These are phyloP conservation scores for Aspergillus sparsus DNA, from an alignment of 495 filamentous ascomycete genomes.

Conservation along the genomic window DNA sequence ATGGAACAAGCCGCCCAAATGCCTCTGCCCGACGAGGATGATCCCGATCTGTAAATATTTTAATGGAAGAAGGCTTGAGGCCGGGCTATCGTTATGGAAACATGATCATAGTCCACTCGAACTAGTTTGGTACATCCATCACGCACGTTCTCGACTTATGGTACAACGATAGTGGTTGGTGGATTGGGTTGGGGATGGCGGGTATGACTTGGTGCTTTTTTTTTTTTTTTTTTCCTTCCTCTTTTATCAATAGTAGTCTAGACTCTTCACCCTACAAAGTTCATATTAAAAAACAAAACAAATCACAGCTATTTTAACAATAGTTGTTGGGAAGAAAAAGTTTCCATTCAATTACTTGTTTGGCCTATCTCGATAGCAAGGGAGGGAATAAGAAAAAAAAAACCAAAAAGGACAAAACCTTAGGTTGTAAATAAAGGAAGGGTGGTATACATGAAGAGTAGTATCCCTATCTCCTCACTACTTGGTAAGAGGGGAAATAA, in stretches of 20 bases:
- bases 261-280: slow-evolving; percentile 43
- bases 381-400: neutral
- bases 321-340: slow-evolving; percentile 21
- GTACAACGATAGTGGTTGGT: slow-evolving; percentile 47
- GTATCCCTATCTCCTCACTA: too few relatives aligned
- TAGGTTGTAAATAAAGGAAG: too few relatives aligned
- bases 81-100: slow-evolving; percentile 11
- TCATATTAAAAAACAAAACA: slow-evolving; percentile 28
- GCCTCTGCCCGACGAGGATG: slow-evolving; percentile 96
- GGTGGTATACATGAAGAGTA: too few relatives aligned
- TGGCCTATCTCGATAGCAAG: neutral
- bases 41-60: slow-evolving; percentile 66
- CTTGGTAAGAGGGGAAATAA: too few relatives aligned
- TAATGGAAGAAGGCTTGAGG: slow-evolving; percentile 25
- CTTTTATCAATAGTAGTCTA: slow-evolving; percentile 46
- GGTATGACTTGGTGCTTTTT: slow-evolving; percentile 45
- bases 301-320: slow-evolving; percentile 17
- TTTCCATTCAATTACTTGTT: slow-evolving; percentile 13
- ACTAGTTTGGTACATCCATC: slow-evolving; percentile 27
- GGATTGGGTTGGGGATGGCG: slow-evolving; percentile 41
- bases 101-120: slow-evolving; percentile 17
- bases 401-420: slow-evolving; percentile 2
- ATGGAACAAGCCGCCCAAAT: slow-evolving; percentile 77
- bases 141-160: slow-evolving; percentile 39
- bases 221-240: slow-evolving; percentile 31